Evolutionary conservation across 163 green algal species (phyloP).

Genomic region (Chloromonas sp.): DNA sequence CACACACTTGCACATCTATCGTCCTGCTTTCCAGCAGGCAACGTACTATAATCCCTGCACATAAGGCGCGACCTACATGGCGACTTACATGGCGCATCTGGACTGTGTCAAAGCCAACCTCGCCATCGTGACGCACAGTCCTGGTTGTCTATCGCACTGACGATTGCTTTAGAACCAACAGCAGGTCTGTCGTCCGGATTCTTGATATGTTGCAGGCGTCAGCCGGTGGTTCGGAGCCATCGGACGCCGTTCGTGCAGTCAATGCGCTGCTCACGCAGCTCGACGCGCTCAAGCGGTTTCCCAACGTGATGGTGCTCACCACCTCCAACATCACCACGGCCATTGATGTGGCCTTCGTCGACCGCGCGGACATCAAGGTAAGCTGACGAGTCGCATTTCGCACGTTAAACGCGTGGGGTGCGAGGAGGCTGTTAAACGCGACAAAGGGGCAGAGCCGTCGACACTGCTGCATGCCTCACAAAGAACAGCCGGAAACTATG

Average conservation of each 20-base stretch:
- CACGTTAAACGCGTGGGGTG: not conserved
- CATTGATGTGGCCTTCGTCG: conserved; percentile 92
- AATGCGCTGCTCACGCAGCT: conserved; percentile 93
- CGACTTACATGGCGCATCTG: too few species aligned
- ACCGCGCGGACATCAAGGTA: conserved; percentile 92
- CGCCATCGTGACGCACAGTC: too few species aligned
- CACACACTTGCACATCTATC: too few species aligned
- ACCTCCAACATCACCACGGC: conserved; percentile 41
- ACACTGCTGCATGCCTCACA: not conserved
- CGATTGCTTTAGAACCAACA: too few species aligned
- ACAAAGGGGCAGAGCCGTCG: not conserved
- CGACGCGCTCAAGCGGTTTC: conserved; percentile 59
- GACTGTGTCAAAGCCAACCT: too few species aligned
- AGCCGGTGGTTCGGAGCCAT: conserved; percentile 39
- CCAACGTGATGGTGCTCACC: conserved; percentile 80
- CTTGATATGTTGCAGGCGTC: not conserved
- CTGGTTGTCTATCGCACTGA: too few species aligned
- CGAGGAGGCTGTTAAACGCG: not conserved
- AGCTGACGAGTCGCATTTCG: not conserved
- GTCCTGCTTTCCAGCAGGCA: too few species aligned
- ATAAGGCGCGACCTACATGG: too few species aligned
- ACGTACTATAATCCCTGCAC: too few species aligned
- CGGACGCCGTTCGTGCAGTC: conserved; percentile 57
- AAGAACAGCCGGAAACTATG: not conserved
- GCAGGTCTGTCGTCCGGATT: too few species aligned